A percentile compares a stretch with the other conserved stretches of the same genome.
Conservation (phyloP, 441 rosid species). For the Geranium incanum region DNA sequence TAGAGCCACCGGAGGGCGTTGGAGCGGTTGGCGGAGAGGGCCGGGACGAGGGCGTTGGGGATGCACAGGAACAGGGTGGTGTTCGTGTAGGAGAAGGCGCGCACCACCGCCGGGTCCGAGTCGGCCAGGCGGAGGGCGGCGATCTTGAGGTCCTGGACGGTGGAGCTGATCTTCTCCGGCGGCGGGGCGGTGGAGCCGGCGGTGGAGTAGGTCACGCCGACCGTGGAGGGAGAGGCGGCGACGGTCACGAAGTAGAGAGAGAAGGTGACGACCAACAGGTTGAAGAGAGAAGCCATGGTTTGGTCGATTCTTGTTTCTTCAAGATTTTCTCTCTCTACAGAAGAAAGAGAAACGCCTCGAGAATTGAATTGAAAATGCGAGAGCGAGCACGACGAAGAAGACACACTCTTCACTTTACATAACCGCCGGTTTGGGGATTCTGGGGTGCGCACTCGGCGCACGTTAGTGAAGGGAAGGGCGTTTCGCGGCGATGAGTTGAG, state of each 20-base stretch:
- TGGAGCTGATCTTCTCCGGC: slow-evolving; percentile 33
- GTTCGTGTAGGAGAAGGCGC: slow-evolving; percentile 66
- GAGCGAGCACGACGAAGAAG: too few relatives aligned
- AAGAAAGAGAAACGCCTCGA: background rate
- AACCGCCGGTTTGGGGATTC: too few relatives aligned
- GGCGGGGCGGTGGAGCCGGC: slow-evolving; percentile 19
- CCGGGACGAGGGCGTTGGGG: slow-evolving; percentile 55
- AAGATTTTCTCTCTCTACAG: background rate
- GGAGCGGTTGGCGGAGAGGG: slow-evolving; percentile 59
- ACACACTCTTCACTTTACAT: too few relatives aligned
- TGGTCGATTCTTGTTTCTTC: background rate
- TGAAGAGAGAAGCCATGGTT: background rate
- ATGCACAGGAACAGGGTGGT: slow-evolving; percentile 63
- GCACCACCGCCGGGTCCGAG: slow-evolving; percentile 49
- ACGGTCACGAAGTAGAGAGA: slow-evolving; percentile 13
- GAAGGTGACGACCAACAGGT: slow-evolving; percentile 10
- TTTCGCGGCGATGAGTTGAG: too few relatives aligned
- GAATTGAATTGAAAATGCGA: too few relatives aligned
- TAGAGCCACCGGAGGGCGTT: slow-evolving; percentile 58
- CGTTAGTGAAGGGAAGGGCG: too few relatives aligned
- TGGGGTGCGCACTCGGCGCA: too few relatives aligned
- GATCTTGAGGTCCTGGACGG: slow-evolving; percentile 38
- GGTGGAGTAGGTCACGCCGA: slow-evolving; percentile 51
- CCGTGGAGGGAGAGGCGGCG: slow-evolving; percentile 28
- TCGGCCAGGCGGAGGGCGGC: slow-evolving; percentile 48